A percentile compares a stretch with the other conserved stretches of the same genome.
Evolutionary conservation across 805 yeast genomes (phyloP).

Genomic region (Yamadazyma insecticola): DNA sequence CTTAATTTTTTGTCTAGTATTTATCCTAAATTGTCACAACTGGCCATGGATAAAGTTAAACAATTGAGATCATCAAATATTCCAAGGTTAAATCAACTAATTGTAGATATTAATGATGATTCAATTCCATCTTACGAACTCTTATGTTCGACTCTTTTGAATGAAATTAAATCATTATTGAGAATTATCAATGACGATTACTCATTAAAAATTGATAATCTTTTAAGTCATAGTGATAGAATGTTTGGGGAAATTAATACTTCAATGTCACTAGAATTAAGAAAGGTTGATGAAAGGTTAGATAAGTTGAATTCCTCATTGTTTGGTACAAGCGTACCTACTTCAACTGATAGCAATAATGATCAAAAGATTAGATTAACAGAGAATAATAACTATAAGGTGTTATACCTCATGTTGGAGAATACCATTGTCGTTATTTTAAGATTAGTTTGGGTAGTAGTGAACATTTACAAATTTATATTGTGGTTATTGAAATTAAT

Average conservation of each 20-base stretch:
- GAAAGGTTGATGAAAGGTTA: slow-evolving; percentile 47
- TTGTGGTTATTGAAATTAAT: slow-evolving; percentile 17
- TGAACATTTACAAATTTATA: slow-evolving; percentile 39
- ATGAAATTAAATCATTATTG: slow-evolving; percentile 31
- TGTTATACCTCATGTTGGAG: slow-evolving; percentile 45
- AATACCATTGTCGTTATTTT: slow-evolving; percentile 47
- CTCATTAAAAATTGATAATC: slow-evolving; percentile 53
- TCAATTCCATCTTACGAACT: slow-evolving; percentile 30
- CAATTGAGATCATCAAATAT: slow-evolving; percentile 3
- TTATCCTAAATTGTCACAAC: slow-evolving; percentile 6
- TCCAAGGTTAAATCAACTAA: slow-evolving; percentile 6
- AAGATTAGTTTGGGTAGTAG: slow-evolving; percentile 55
- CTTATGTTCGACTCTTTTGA: slow-evolving; percentile 26
- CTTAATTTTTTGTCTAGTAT: slow-evolving; percentile 6
- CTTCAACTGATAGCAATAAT: slow-evolving; percentile 10
- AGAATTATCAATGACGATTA: slow-evolving; percentile 39
- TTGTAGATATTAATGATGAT: slow-evolving; percentile 26
- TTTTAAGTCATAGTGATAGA: slow-evolving; percentile 61
- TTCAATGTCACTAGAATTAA: slow-evolving; percentile 57
- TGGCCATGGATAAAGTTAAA: slow-evolving; percentile 1
- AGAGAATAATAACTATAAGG: slow-evolving; percentile 26
- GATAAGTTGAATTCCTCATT: slow-evolving; percentile 38
- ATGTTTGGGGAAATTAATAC: slow-evolving; percentile 72
- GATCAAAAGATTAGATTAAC: slow-evolving; percentile 6
- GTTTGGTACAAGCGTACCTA: slow-evolving; percentile 16